A percentile compares a stretch with the other conserved stretches of the same genome.
These are phyloP conservation scores for Carnegiea gigantea DNA, from an alignment of 179 eudicot species.

Conservation along the genomic window DNA sequence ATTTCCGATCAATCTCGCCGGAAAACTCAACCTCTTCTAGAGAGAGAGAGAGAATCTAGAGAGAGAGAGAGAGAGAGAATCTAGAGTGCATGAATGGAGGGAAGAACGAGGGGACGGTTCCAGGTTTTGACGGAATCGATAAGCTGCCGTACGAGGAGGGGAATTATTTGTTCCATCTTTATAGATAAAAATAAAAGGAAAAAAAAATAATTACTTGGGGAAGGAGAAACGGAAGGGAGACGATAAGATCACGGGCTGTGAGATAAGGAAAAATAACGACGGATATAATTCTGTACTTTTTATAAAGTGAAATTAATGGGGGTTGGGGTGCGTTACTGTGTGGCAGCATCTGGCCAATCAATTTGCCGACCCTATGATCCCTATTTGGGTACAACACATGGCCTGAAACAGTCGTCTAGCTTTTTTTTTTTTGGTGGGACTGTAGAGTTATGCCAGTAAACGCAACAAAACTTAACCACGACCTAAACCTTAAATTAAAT, in stretches of 20 bases:
- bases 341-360: constrained; percentile 20
- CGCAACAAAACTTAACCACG: no score
- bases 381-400: constrained; percentile 23
- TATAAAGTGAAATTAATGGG: neutral
- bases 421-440: neutral
- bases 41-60: neutral
- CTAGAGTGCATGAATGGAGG: neutral
- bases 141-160: constrained; percentile 28
- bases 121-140: constrained; percentile 30
- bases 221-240: neutral
- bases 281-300: neutral
- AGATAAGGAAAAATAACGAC: constrained; percentile 19
- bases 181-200: neutral
- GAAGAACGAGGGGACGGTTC: neutral
- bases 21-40: neutral
- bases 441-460: no score
- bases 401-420: no score
- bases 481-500: no score
- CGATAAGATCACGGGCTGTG: constrained; percentile 32
- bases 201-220: neutral
- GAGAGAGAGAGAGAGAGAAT: neutral
- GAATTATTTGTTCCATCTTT: neutral
- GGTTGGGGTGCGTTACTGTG: neutral
- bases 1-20: constrained; percentile 7
- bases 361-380: constrained; percentile 21